These are phyloP conservation scores for Starmerella stigmatis DNA, from an alignment of 805 yeast species.

Conservation along the genomic window DNA sequence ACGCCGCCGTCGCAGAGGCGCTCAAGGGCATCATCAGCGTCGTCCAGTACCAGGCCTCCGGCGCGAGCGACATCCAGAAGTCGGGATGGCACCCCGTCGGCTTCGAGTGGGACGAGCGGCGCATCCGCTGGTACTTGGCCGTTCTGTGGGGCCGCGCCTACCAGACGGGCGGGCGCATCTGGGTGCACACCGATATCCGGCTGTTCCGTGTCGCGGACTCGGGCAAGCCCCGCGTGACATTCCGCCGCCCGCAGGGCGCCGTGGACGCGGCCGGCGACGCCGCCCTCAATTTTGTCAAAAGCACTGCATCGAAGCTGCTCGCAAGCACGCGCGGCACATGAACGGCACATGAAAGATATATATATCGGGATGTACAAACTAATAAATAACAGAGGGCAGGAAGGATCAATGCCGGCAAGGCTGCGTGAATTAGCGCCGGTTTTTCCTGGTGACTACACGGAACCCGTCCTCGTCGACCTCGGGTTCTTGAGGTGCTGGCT, in stretches of 20 bases:
- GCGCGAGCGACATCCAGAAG: neutral
- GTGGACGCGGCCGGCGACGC: conserved; percentile 42
- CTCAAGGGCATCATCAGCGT: neutral
- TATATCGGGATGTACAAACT: neutral
- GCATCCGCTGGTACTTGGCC: conserved; percentile 68
- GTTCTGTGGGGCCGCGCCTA: conserved; percentile 53
- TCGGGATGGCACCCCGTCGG: conserved; percentile 37
- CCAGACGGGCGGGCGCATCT: conserved; percentile 29
- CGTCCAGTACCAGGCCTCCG: neutral
- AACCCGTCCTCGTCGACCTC: conserved; percentile 90
- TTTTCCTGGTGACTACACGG: conserved; percentile 49
- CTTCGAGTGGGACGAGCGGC: conserved; percentile 52
- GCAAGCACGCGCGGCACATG: neutral
- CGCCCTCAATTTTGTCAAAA: conserved; percentile 7
- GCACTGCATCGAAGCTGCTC: conserved; percentile 38
- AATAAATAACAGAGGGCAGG: neutral
- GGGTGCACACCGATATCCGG: conserved; percentile 42
- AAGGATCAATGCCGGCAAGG: too few relatives aligned
- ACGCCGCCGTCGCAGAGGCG: conserved; percentile 2
- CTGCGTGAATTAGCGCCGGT: neutral
- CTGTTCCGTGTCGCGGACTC: conserved; percentile 39
- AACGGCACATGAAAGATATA: neutral
- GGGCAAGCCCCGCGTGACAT: conserved; percentile 28
- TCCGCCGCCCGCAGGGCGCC: conserved; percentile 35
- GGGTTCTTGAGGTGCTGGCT: conserved; percentile 40